These are phyloP conservation scores for Euphorbia celastroides DNA, from an alignment of 441 rosid species.

Conservation along the genomic window DNA sequence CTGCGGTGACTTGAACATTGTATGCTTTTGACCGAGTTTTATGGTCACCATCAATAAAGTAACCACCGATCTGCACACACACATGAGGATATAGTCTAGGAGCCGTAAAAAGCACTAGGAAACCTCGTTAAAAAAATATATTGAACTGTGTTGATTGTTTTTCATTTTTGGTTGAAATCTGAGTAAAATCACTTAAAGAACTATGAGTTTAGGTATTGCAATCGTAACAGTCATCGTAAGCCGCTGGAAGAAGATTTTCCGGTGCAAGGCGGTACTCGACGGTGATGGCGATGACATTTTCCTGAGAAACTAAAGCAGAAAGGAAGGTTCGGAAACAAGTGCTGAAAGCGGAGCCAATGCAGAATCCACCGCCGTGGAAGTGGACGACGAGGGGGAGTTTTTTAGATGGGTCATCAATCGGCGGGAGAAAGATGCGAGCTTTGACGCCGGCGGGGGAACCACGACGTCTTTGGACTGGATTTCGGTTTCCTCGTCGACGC, in stretches of 20 bases:
- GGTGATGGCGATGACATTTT: conserved; percentile 19
- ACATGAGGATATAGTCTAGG: too few relatives aligned
- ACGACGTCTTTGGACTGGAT: conserved; percentile 30
- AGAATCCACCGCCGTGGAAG: conserved; percentile 43
- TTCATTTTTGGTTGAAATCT: too few relatives aligned
- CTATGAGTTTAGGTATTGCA: too few relatives aligned
- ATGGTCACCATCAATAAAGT: too few relatives aligned
- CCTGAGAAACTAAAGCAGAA: conserved; percentile 14
- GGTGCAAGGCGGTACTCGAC: conserved; percentile 33
- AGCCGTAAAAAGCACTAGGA: too few relatives aligned
- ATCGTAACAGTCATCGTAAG: conserved; percentile 34
- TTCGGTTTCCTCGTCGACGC: conserved; percentile 28
- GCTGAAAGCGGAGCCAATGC: conserved; percentile 24
- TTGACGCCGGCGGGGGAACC: conserved; percentile 22
- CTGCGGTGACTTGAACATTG: too few relatives aligned
- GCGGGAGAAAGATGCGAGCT: conserved; percentile 35
- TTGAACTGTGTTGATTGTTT: too few relatives aligned
- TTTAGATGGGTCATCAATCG: background rate
- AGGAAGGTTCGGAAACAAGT: background rate
- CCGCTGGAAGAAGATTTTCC: conserved; percentile 26
- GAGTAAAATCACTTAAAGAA: too few relatives aligned
- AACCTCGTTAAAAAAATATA: too few relatives aligned
- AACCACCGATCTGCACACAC: too few relatives aligned
- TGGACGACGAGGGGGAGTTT: conserved; percentile 35
- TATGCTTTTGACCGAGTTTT: too few relatives aligned